Base-by-base conservation (phyloP, 768 basidiomycete genomes). In the Trametes villosa region DNA sequence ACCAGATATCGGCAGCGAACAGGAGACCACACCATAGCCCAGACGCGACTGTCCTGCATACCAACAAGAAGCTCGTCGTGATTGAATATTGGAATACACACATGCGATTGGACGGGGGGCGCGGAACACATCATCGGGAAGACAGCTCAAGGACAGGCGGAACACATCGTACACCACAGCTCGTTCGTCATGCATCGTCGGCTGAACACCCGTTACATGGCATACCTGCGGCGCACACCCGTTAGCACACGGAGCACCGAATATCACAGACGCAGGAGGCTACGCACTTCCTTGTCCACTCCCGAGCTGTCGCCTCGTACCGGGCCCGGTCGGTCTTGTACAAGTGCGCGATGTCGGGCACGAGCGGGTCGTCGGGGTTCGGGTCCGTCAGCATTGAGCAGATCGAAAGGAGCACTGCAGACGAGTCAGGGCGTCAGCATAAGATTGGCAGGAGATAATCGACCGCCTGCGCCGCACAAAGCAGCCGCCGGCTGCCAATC, bases 371-470 rank as follows among this genome's bases (percentile, higher is more conserved):
- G 76, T 99, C 97, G 56, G 96, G 96, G 79, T 98, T 99, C 65
- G 97, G 97, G 75, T 99, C 97, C 50, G 96, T 99, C 71, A 99
- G 78, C 94, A 98, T 96, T 69, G 97, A 99, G 74, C 96, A 98
- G 75, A 99, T 98, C 72, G 96, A 97, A 69, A 98, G 84, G 30
- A 99, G 76, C 40, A 99, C 96, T 98, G 65, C 6, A 47, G 45
- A 40, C 48, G 45, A 29, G 49, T 38, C 57, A 22, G 60, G 57
- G 38, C 29, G 34, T 31, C 44, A 58, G 60, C 6, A 15, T 31
- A 30, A 18, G 30, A 29, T 50, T 12, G n/a, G n/a, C n/a, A n/a
- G 42, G 22, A 24, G 9, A 18, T n/a, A 27, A 55, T 55, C 44
- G n/a, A n/a, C n/a, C n/a, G n/a, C n/a, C n/a, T n/a, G n/a, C n/a